Percentiles rank a stretch among this genome's conserved stretches.
phyloP scores from a whole-genome alignment of 257 asterid genomes.

The Solanum peruvianum region DNA sequence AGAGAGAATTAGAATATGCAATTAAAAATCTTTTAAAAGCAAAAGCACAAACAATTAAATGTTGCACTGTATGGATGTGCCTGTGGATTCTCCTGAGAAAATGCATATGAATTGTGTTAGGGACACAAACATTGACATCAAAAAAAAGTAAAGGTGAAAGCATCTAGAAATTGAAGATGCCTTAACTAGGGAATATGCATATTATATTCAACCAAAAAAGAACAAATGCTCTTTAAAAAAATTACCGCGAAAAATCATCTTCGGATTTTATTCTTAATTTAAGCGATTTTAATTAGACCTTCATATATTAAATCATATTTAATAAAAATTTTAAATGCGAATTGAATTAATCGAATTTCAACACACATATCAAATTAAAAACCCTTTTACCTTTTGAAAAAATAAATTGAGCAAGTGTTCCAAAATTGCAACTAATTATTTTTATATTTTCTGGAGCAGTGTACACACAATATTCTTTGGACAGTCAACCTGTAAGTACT shows the following conservation, averaged over 20 bases:
- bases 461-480: not conserved
- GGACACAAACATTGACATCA: not conserved
- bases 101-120: not conserved
- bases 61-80: constrained; percentile 24
- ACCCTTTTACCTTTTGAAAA: no score
- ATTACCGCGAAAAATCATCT: not conserved
- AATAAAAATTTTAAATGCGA: fast-evolving
- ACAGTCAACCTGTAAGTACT: not conserved
- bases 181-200: not conserved
- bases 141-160: not conserved
- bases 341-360: not conserved
- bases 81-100: constrained; percentile 37
- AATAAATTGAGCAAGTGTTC: not conserved
- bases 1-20: not conserved
- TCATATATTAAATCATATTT: fast-evolving
- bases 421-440: no score
- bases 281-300: fast-evolving
- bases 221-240: not conserved
- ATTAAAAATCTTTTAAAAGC: not conserved
- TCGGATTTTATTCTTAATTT: not conserved
- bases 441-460: not conserved
- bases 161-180: not conserved
- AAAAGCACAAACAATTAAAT: not conserved
- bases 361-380: no score
- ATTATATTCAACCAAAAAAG: not conserved